Base-by-base conservation (phyloP, 2,329 filamentous ascomycete genomes). In the Fusarium buharicum region DNA sequence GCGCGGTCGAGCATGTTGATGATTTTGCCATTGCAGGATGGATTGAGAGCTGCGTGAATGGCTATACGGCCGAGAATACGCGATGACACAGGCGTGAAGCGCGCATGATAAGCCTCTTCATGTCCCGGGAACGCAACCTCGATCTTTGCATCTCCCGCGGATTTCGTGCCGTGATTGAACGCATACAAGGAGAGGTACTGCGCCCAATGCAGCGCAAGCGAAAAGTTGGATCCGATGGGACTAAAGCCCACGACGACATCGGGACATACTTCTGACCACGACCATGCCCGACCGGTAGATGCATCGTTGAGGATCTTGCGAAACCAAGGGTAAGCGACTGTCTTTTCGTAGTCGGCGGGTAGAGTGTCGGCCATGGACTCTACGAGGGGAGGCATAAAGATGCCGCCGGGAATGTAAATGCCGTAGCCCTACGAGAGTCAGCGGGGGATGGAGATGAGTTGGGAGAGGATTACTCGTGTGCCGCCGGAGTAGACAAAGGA, bases 171-270 rank as follows among this genome's bases (percentile, higher is more conserved):
- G 34, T 75, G 67, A 5, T 72, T 74, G 33, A 69, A 48, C 1
- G 72, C 71, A 37, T 74, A 77, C 2, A 78, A 62, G 6, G 74
- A 76, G 1, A 78, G 70, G 30, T 76, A 78, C 54, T 76, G 75
- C 2, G 72, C 75, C 77, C 76, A 79, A 61, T 78, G 75, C 2
- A 77, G 66, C 1, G 76, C 75, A 3, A 79, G 64, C 0, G 70
- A 73, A 45, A 69, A 78, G 8, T 68, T 70, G 1, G 74, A 77
- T 4, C 75, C 76, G 20, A 76, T 74, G 3, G 76, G 77, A 2
- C 73, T 76, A 53, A 78, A 78, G 2, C 76, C 77, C 10, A 78
- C 67, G 16, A 78, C 71, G 1, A 62, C 72, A 45, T 78, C 76
- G 1, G 75, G 75, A 24, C 76, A 79, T 1, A 78, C 55, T 53